phyloP scores from a whole-genome alignment of 495 filamentous ascomycete species.

The Beverwykella pulmonaria region DNA sequence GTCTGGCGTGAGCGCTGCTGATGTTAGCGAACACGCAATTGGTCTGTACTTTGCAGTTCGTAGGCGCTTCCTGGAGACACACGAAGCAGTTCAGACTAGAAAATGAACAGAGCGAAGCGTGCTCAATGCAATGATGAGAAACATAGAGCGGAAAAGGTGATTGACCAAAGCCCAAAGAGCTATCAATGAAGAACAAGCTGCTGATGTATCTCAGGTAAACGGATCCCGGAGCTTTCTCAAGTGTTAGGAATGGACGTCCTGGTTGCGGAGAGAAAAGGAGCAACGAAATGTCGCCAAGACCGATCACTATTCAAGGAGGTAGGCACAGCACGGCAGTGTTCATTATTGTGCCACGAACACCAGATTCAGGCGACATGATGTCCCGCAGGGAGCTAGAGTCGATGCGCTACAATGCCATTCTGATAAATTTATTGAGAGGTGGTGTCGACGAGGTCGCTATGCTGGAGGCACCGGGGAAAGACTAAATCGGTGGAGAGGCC shows the following conservation, averaged over 20 bases:
- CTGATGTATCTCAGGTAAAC: background rate
- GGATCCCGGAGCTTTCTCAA: background rate
- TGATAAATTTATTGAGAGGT: background rate
- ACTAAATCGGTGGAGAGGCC: background rate
- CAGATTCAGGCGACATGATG: background rate
- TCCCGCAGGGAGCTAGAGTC: background rate
- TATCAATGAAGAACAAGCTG: background rate
- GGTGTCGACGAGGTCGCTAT: background rate
- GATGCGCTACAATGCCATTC: background rate
- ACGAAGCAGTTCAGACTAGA: background rate
- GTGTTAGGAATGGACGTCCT: background rate
- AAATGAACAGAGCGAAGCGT: background rate
- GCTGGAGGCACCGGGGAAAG: background rate
- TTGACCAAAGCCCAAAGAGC: background rate
- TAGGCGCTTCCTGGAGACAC: background rate
- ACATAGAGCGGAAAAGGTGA: background rate
- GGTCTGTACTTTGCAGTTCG: background rate
- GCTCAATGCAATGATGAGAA: background rate
- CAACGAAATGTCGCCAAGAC: background rate
- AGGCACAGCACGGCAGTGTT: background rate
- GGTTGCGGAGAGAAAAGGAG: background rate
- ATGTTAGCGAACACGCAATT: background rate
- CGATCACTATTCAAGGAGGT: background rate
- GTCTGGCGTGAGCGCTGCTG: background rate
- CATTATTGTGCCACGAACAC: background rate